phyloP scores from a whole-genome alignment of 176 grass and related monocot genomes.

The Typha latifolia region DNA sequence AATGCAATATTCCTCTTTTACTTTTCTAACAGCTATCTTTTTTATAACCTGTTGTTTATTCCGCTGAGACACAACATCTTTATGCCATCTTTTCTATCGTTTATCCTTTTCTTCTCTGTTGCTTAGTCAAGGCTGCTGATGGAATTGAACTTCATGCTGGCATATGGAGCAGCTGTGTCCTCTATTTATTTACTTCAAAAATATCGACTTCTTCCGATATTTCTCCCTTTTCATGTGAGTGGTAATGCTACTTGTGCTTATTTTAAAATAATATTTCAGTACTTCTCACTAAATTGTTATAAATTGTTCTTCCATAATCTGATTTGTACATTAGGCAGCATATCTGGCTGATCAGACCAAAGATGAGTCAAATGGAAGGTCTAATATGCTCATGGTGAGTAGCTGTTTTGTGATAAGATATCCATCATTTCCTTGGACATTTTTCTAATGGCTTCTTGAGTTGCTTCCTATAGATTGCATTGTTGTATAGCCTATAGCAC shows the following conservation, averaged over 20 bases:
- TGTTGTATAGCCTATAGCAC: not conserved
- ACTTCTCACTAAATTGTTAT: conserved; percentile 17
- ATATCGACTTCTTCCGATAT: conserved; percentile 73
- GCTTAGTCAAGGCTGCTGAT: conserved; percentile 51
- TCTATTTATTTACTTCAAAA: conserved; percentile 62
- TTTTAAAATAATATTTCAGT: not conserved
- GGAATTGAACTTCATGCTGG: conserved; percentile 84
- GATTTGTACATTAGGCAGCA: conserved; percentile 58
- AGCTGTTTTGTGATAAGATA: not conserved
- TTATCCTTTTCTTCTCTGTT: conserved; percentile 16
- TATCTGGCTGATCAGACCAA: conserved; percentile 66
- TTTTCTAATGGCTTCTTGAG: not conserved
- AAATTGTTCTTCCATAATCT: conserved; percentile 22
- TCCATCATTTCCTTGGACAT: not conserved
- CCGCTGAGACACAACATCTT: not conserved
- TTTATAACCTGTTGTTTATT: not conserved
- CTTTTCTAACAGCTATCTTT: conserved; percentile 9
- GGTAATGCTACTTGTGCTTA: conserved; percentile 1
- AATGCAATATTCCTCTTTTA: not conserved
- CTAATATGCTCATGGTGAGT: conserved; percentile 83
- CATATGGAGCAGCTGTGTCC: conserved; percentile 68
- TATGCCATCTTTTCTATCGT: not conserved
- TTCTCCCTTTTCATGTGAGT: conserved; percentile 87
- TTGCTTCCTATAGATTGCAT: not conserved
- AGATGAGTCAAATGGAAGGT: conserved; percentile 24